A percentile compares a stretch with the other conserved stretches of the same genome.
phyloP scores from a whole-genome alignment of 179 eudicot species.

The Vitellaria paradoxa region DNA sequence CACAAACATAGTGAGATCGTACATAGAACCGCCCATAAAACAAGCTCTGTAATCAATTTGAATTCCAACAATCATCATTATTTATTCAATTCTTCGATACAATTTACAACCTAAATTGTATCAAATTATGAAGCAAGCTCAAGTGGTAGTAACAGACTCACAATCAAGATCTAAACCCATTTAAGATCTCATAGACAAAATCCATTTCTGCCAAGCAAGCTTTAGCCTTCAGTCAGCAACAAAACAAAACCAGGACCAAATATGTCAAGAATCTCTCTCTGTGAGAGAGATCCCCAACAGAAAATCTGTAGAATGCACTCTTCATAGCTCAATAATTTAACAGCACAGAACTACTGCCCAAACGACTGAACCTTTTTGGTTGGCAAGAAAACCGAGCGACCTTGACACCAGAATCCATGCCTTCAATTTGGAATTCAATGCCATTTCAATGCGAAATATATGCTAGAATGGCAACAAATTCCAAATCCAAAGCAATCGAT shows the following conservation, averaged over 20 bases:
- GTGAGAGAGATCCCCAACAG: not conserved
- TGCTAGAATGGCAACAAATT: not conserved
- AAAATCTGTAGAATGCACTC: no score
- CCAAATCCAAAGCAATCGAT: not conserved
- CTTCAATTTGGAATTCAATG: not conserved
- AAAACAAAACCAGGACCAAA: not conserved
- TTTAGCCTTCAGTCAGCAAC: not conserved
- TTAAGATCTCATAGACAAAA: not conserved
- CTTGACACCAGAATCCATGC: not conserved
- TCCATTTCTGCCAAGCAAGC: not conserved
- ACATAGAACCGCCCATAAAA: not conserved
- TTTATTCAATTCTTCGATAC: not conserved
- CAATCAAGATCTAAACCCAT: not conserved
- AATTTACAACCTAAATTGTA: not conserved
- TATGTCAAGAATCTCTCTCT: not conserved
- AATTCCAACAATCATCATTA: not conserved
- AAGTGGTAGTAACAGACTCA: not conserved
- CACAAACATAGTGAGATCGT: not conserved
- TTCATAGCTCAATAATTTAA: not conserved
- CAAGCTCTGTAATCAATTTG: not conserved
- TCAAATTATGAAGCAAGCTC: not conserved
- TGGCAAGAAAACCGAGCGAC: not conserved
- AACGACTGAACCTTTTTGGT: not conserved
- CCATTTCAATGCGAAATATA: not conserved
- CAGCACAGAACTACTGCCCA: not conserved